Evolutionary conservation across 2,329 filamentous ascomycete genomes (phyloP), one percentile per base, ranked within the genome.

Genomic region (Nakataea oryzae): DNA sequence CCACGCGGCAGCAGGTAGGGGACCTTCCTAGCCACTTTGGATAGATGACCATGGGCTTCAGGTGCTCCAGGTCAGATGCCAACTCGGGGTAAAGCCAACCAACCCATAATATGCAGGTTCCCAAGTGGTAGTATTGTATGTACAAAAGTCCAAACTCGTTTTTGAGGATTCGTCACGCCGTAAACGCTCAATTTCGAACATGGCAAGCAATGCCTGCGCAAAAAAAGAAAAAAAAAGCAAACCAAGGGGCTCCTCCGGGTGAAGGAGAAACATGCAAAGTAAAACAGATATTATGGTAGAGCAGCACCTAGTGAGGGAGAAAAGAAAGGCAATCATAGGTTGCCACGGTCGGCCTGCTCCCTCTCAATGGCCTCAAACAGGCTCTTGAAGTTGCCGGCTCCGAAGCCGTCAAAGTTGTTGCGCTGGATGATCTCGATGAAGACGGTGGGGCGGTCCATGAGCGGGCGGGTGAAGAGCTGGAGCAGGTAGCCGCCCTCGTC

Each of bases 341-440:
- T 97, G 1, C 93, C 93, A 62, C 93, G 81, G 74, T 89, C 80
- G 57, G 86, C 91, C 80, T 97, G 93, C 75, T 97, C 93, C 60
- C 93, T 80, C 81, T 97, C 93, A 73, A 97, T 96, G 3, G 93
- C 93, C 80, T 97, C 93, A 70, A 97, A 97, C 69, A 97, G 71
- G 64, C 88, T 92, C 84, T 92, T 96, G 79, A 97, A 97, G 75
- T 97, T 97, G 1, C 93, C 93, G 0, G 93, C 93, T 4, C 93
- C 93, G 69, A 97, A 97, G 0, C 93, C 93, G 34, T 89, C 87
- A 73, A 97, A 97, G 66, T 91, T 87, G 69, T 96, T 88, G 63
- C 93, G 80, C 79, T 97, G 92, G 69, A 97, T 97, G 69, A 97
- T 96, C 82, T 97, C 93, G 66, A 97, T 86, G 72, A 97, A 97